Percentiles rank a stretch among this genome's conserved stretches.
These are phyloP conservation scores for Elsinoe ampelina DNA, from an alignment of 2,329 filamentous ascomycete genomes.

Conservation along the genomic window DNA sequence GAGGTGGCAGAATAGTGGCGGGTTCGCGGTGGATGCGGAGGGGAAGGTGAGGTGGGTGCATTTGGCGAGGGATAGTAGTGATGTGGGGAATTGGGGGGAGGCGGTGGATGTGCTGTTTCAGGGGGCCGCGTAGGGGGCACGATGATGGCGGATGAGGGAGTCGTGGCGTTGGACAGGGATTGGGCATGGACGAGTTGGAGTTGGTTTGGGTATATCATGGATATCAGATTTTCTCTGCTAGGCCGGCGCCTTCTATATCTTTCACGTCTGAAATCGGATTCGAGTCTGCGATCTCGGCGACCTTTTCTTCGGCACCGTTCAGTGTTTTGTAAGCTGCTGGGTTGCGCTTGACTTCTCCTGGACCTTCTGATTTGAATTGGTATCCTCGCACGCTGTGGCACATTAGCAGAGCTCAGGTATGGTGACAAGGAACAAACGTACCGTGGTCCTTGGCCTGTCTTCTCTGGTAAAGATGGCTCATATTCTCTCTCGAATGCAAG, in stretches of 20 bases:
- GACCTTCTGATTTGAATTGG: slow-evolving; percentile 63
- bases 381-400: slow-evolving; percentile 60
- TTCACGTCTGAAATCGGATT: slow-evolving; percentile 40
- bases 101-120: slow-evolving; percentile 28
- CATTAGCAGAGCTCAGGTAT: slow-evolving; percentile 4
- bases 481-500: slow-evolving; percentile 58
- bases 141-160: background rate
- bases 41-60: slow-evolving; percentile 47
- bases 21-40: slow-evolving; percentile 49
- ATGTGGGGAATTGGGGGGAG: slow-evolving; percentile 46
- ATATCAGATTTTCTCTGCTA: slow-evolving; percentile 21
- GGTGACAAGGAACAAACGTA: slow-evolving; percentile 24
- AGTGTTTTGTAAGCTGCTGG: slow-evolving; percentile 56
- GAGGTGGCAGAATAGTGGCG: slow-evolving; percentile 59
- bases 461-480: slow-evolving; percentile 59
- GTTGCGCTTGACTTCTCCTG: slow-evolving; percentile 55
- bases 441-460: slow-evolving; percentile 68
- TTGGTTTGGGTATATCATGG: background rate
- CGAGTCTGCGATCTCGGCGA: slow-evolving; percentile 39
- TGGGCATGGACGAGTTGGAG: background rate
- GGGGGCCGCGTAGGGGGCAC: background rate
- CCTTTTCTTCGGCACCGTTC: slow-evolving; percentile 39
- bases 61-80: slow-evolving; percentile 41
- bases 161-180: background rate
- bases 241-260: slow-evolving; percentile 40